phyloP scores from a whole-genome alignment of 495 filamentous ascomycete species.

The Xylaria longipes region DNA sequence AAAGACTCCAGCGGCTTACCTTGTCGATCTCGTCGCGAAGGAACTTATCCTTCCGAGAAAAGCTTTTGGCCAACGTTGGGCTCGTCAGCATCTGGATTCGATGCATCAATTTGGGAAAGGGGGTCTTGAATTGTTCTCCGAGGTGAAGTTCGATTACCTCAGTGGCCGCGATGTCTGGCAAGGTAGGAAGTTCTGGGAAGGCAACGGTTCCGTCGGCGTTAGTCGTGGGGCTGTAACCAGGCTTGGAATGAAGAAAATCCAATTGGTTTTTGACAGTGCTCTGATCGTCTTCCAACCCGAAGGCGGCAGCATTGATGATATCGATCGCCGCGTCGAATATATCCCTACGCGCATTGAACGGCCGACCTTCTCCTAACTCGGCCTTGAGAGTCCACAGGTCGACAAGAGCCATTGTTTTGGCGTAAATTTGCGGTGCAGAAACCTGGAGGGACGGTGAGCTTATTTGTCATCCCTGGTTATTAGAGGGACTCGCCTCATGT shows the following conservation, averaged over 20 bases:
- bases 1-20: too few relatives aligned
- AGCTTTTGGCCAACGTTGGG: conserved; percentile 3
- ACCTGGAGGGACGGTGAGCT: conserved; percentile 28
- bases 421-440: conserved; percentile 42
- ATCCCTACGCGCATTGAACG: conserved; percentile 46
- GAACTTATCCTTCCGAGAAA: conserved; percentile 29
- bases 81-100: conserved; percentile 19
- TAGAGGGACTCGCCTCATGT: conserved; percentile 19
- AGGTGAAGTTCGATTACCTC: conserved; percentile 24
- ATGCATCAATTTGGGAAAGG: conserved; percentile 28
- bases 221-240: not conserved
- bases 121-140: conserved; percentile 25
- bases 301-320: conserved; percentile 41
- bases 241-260: conserved; percentile 19
- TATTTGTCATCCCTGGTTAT: not conserved
- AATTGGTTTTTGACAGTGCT: conserved; percentile 30
- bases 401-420: conserved; percentile 36
- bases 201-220: conserved; percentile 17
- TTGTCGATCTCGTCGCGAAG: conserved; percentile 30
- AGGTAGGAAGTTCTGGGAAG: conserved; percentile 28
- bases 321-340: conserved; percentile 45
- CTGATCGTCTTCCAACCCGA: conserved; percentile 37
- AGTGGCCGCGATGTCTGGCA: conserved; percentile 28
- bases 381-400: conserved; percentile 47
- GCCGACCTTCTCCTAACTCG: conserved; percentile 37